phyloP scores from a whole-genome alignment of 176 grass and related monocot species.

The Typha latifolia region DNA sequence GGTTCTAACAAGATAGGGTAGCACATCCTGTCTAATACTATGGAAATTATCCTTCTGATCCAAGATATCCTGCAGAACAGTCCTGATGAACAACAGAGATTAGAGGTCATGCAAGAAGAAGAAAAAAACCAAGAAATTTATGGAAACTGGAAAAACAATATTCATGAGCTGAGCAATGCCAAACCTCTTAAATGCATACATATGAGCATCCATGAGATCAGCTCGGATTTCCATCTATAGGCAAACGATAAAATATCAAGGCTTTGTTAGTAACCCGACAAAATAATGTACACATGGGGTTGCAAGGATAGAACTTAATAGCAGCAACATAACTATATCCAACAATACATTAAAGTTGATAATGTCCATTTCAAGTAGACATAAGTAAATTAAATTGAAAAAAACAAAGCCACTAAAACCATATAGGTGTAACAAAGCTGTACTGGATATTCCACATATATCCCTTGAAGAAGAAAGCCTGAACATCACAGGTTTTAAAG shows the following conservation, averaged over 20 bases:
- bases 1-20: slow-evolving; percentile 81
- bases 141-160: slow-evolving; percentile 7
- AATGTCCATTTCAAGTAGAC: no score
- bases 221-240: slow-evolving; percentile 87
- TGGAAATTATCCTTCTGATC: slow-evolving; percentile 64
- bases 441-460: no score
- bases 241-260: neutral
- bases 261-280: neutral
- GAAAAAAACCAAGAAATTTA: slow-evolving; percentile 1
- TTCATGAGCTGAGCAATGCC: slow-evolving; percentile 1
- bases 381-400: no score
- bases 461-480: no score
- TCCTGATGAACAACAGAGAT: slow-evolving; percentile 29
- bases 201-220: slow-evolving; percentile 97
- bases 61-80: slow-evolving; percentile 72
- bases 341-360: no score
- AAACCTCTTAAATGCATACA: slow-evolving; percentile 98
- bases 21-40: slow-evolving; percentile 83
- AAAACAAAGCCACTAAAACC: no score
- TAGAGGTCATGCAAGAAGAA: neutral
- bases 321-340: no score
- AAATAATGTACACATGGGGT: neutral
- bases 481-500: no score
- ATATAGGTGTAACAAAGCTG: no score
- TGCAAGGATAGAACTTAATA: neutral